Evolutionary conservation across 768 basidiomycete species (phyloP), one percentile per base, ranked within the genome.

Genomic region (Lactifluus piperatus): DNA sequence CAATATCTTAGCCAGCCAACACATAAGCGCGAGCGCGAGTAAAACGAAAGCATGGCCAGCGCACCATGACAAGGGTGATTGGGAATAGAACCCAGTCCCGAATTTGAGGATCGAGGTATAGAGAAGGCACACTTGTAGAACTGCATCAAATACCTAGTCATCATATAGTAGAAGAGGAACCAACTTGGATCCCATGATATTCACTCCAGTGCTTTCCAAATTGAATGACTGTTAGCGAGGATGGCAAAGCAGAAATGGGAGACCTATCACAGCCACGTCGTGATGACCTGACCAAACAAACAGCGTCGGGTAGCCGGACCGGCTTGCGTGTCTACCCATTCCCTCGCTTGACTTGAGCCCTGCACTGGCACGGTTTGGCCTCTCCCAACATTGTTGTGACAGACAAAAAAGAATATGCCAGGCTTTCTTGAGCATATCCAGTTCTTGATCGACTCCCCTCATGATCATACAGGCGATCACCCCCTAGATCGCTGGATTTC

Each of bases 61-160:
- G 67, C 63, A 91, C 94, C 94, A 97, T 97, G 70, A 97, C 93
- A 62, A 97, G 77, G 52, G 94, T 97, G 74, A 97, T 97, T 54
- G 94, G 94, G 74, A 97, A 93, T 58, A 97, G 74, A 45, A 97
- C 85, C 88, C 87, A 91, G 69, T 89, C 92, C 66, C 94, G 84
- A 71, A 97, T 97, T 73, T 94, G 91, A 44, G 94, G 94, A 76
- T 97, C 94, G 49, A 97, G 84, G 73, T 93, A 86, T 29, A 86
- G 70, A 22, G 82, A 80, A 50, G 71, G 69, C 41, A 70, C 65
- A 45, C 66, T 68, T 52, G 63, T 3, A n/a, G 66, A 24, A 65
- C 65, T 37, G 61, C 62, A 26, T 26, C 68, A 9, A 54, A 67
- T 10, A 52, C 16, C 1, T 47, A 65, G 8, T 54, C 22, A 75